A percentile compares a stretch with the other conserved stretches of the same genome.
Conservation (phyloP, 2,329 filamentous ascomycete genomes). For the Fusarium udum region DNA sequence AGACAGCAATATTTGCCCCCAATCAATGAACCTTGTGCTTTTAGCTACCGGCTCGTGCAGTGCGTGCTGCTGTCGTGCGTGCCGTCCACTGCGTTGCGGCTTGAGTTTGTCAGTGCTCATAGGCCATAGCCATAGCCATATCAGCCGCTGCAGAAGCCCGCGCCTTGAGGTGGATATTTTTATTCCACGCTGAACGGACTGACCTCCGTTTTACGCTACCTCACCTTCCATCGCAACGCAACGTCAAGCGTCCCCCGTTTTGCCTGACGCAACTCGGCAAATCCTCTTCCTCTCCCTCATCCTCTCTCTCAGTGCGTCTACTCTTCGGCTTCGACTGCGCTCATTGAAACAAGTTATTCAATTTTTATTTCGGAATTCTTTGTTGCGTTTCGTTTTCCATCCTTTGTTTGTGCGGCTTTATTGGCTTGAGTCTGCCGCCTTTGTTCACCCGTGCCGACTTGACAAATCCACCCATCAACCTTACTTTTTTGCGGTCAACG, state of each 20-base stretch:
- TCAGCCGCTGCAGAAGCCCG: neutral
- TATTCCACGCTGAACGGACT: constrained; percentile 38
- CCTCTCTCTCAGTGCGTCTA: constrained; percentile 33
- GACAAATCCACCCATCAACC: constrained; percentile 17
- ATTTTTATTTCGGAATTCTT: constrained; percentile 13
- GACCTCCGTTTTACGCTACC: constrained; percentile 11
- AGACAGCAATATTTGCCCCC: constrained; percentile 40
- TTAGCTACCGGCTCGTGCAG: constrained; percentile 21
- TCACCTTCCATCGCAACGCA: constrained; percentile 19
- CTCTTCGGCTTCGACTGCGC: constrained; percentile 25
- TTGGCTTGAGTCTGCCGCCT: constrained; percentile 20
- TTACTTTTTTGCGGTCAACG: constrained; percentile 31
- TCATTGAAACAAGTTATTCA: constrained; percentile 11
- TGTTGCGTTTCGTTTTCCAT: constrained; percentile 1
- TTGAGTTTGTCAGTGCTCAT: constrained; percentile 27
- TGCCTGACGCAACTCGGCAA: constrained; percentile 42
- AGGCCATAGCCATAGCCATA: constrained; percentile 6
- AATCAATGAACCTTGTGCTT: neutral
- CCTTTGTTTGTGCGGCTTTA: constrained; percentile 23
- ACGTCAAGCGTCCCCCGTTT: constrained; percentile 37
- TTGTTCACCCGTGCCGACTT: constrained; percentile 25
- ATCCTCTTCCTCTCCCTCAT: constrained; percentile 10
- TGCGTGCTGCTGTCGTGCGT: constrained; percentile 7
- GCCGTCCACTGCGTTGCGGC: constrained; percentile 6
- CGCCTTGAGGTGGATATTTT: constrained; percentile 38